Evolutionary conservation across 768 basidiomycete genomes (phyloP), one percentile per base, ranked within the genome.

Genomic region (Imleria badia): DNA sequence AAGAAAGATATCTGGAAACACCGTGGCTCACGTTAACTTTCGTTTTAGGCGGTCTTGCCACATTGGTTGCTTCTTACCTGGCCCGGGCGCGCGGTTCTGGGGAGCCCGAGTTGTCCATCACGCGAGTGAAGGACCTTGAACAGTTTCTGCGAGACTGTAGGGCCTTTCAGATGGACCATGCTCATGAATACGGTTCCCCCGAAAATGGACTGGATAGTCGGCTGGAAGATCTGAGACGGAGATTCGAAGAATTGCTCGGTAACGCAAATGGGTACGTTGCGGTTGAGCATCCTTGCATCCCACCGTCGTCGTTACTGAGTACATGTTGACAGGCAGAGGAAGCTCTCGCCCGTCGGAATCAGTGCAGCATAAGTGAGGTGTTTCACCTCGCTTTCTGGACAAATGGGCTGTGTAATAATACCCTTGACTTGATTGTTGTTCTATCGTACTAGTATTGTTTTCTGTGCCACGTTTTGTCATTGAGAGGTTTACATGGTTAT

Each of bases 11-110:
- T 31, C 31, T 31, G 10, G 3, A 43, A 26, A 56, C 23, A 6
- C 33, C 9, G 1, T 31, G 29, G 31, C 10, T 20, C 35, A 6
- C 2, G 7, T 44, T 49, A 29, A 59, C 17, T 17, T 30, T 38
- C 8, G 19, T 20, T 48, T 0, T 17, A 83, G 85, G 89, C 31
- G 87, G 83, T n/a, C 52, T 86, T 12, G 69, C 87, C 5, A 91
- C 88, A 0, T 20, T 89, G 19, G 78, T 85, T 14, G 87, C 88
- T 17, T 85, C 87, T 2, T 90, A 86, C 67, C 76, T 91, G 23
- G 89, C 88, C 4, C 81, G 84, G 13, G 77, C 80, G 23, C 81
- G 87, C 26, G 86, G 87, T 12, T 83, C 86, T 0, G 80, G 81
- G 35, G 88, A 90, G 60, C 89, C 89, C 2, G 85, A 89, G 56